Evolutionary conservation across 768 basidiomycete genomes (phyloP), one percentile per base, ranked within the genome.

Genomic region (Crassisporium funariophilum): DNA sequence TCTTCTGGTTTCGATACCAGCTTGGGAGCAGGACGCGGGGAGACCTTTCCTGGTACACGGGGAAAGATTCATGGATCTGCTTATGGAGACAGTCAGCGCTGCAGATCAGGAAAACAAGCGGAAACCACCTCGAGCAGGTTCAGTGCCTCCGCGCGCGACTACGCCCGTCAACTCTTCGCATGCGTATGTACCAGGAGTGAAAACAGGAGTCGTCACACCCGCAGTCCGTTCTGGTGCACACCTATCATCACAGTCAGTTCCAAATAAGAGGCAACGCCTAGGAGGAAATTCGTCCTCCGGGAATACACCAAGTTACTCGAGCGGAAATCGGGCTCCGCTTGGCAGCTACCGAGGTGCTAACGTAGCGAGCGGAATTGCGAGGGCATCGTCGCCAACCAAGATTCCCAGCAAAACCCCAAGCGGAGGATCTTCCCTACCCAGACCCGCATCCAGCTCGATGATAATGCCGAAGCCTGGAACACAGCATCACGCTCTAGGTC

Each of bases 31-130:
- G 35, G 77, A 81, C 52, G 73, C 84, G 20, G 79, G 80, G 0
- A 76, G 82, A 12, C 75, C 82, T 1, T 98, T 98, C 77, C 75
- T 90, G 42, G 88, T 97, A 2, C 81, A 91, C 47, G 95, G 94
- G 7, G 78, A 86, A 53, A 82, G 86, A 54, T 85, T 98, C 56
- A 65, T 95, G 38, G 84, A 86, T 41, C 70, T 86, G 41, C 80
- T 99, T 29, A 79, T 85, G 72, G 84, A 89, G 54, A 82, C 77
- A 5, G 67, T 86, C 36, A 81, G 84, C 40, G 80, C 85, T 7
- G 75, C 77, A 12, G 85, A 86, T 50, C 91, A 93, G 68, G 93
- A 95, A 70, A 92, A 90, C 65, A 83, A 79, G 60, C 79, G 78
- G 53, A 78, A 72, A 58, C 66, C 69, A 22, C 53, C 74, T 17